phyloP scores from a whole-genome alignment of 495 filamentous ascomycete genomes.

The Poronia punctata region DNA sequence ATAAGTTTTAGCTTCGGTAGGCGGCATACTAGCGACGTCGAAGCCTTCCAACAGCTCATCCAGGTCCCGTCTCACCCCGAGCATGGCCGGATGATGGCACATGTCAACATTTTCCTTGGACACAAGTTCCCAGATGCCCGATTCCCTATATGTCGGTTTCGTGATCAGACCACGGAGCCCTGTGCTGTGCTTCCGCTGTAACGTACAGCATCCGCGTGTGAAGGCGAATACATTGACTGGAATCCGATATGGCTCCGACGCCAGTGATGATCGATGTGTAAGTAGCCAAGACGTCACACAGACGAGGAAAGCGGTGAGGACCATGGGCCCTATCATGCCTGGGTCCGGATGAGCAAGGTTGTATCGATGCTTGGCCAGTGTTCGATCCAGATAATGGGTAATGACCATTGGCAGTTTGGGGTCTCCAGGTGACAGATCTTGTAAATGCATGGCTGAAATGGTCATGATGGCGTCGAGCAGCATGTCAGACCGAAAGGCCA shows the following conservation, averaged over 20 bases:
- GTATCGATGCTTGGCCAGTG: constrained; percentile 8
- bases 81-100: constrained; percentile 3
- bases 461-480: constrained; percentile 8
- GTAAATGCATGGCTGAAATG: constrained; percentile 7
- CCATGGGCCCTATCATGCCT: background rate
- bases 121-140: constrained; percentile 2
- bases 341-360: background rate
- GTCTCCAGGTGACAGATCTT: constrained; percentile 6
- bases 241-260: constrained; percentile 6
- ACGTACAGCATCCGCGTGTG: constrained; percentile 6
- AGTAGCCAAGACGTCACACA: constrained; percentile 9
- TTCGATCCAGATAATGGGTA: constrained; percentile 7
- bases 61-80: constrained; percentile 2
- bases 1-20: constrained; percentile 2
- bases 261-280: background rate
- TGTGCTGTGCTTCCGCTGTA: constrained; percentile 4
- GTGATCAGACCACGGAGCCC: too few relatives aligned
- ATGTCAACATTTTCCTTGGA: background rate
- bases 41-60: constrained; percentile 5
- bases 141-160: too few relatives aligned
- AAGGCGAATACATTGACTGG: constrained; percentile 7
- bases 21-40: constrained; percentile 1
- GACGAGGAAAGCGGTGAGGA: constrained; percentile 9
- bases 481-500: constrained; percentile 8
- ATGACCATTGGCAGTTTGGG: background rate